Evolutionary conservation across 371 early-diverging fungal species (phyloP).

Genomic region (Parasitella parasitica): DNA sequence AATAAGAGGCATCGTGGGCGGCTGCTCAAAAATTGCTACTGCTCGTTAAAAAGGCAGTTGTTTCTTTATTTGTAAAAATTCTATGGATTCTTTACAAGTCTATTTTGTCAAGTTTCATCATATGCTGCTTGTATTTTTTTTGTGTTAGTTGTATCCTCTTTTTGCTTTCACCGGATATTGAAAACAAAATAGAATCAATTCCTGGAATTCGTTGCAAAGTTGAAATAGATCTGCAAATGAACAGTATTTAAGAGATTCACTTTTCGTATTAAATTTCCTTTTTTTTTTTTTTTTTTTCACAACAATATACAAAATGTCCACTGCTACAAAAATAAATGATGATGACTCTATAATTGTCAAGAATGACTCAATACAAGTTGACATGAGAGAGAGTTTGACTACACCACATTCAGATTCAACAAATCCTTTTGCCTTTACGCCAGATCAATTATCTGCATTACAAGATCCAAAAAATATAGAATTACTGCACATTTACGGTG

Average conservation of each 20-base stretch:
- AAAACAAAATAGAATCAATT: not conserved
- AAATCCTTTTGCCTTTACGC: constrained; percentile 51
- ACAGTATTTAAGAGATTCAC: not conserved
- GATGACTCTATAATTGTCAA: not conserved
- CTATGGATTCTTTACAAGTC: not conserved
- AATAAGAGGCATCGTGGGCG: too few relatives aligned
- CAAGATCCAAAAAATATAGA: constrained; percentile 54
- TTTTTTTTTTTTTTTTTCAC: constrained; percentile 1
- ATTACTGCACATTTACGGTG: constrained; percentile 40
- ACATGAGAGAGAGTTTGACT: constrained; percentile 23
- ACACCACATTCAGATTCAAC: constrained; percentile 29
- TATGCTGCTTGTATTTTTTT: not conserved
- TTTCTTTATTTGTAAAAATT: constrained; percentile 11
- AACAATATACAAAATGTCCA: constrained; percentile 4
- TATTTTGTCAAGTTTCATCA: not conserved
- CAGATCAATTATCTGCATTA: constrained; percentile 44
- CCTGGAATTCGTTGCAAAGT: not conserved
- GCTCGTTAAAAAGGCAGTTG: constrained; percentile 2
- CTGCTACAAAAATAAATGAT: constrained; percentile 7
- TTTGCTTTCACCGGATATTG: not conserved
- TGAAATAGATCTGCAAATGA: not conserved
- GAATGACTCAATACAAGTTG: constrained; percentile 8
- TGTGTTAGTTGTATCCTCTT: too few relatives aligned
- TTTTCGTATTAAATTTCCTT: not conserved
- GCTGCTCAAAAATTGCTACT: not conserved